Evolutionary conservation across 2,329 filamentous ascomycete species (phyloP).

Genomic region (Exophiala alcalophila): DNA sequence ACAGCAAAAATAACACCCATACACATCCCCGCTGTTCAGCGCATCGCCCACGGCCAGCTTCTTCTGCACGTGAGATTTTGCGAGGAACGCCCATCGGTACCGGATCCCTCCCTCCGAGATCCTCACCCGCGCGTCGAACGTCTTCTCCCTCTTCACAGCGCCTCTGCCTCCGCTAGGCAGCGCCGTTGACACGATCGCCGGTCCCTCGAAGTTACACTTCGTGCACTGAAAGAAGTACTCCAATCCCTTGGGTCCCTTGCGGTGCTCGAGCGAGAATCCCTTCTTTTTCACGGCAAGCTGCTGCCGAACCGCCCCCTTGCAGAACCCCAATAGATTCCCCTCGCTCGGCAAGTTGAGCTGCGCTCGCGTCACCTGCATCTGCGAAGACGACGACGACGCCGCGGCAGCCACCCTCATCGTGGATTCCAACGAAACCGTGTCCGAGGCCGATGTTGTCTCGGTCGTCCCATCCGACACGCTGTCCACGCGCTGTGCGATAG

Average conservation of each 20-base stretch:
- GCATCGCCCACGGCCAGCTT: conserved; percentile 32
- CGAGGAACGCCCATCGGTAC: conserved; percentile 48
- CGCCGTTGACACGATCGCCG: conserved; percentile 29
- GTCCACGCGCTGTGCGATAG: conserved; percentile 4
- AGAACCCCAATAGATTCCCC: conserved; percentile 43
- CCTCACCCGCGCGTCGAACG: conserved; percentile 34
- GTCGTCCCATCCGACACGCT: conserved; percentile 8
- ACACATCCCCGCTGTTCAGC: conserved; percentile 29
- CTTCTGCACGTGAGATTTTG: conserved; percentile 44
- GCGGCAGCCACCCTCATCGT: conserved; percentile 7
- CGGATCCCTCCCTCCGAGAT: conserved; percentile 37
- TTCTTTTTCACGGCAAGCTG: conserved; percentile 35
- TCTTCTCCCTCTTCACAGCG: conserved; percentile 24
- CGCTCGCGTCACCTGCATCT: conserved; percentile 17
- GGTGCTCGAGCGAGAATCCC: conserved; percentile 34
- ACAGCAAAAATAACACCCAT: conserved; percentile 49
- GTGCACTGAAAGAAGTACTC: conserved; percentile 38
- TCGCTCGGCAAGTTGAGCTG: conserved; percentile 34
- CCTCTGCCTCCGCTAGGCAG: conserved; percentile 25
- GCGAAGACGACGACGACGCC: conserved; percentile 2
- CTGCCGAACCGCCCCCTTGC: conserved; percentile 36
- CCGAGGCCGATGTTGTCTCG: background rate
- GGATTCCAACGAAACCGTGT: conserved; percentile 14
- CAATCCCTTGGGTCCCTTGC: conserved; percentile 33
- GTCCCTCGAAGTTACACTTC: conserved; percentile 45